These are phyloP conservation scores for Danielozyma ontarioensis DNA, from an alignment of 805 yeast genomes.

Conservation along the genomic window DNA sequence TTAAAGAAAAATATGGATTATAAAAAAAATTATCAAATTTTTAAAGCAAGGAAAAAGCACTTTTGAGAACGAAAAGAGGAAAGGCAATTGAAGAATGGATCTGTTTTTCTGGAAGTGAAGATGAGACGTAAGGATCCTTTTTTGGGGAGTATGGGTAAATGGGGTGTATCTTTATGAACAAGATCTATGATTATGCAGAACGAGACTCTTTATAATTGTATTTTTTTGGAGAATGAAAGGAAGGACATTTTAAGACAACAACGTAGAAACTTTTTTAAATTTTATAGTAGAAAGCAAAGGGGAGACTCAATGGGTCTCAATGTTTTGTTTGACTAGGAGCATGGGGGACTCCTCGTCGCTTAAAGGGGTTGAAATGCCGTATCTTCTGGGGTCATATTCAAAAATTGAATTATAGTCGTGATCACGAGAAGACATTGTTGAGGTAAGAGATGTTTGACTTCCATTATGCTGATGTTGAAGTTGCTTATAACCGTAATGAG, in stretches of 20 bases:
- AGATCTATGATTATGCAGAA: conserved; percentile 1
- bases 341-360: conserved; percentile 23
- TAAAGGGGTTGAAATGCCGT: conserved; percentile 26
- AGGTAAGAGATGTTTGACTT: conserved; percentile 24
- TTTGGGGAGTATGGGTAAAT: no score
- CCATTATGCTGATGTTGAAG: conserved; percentile 15
- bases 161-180: no score
- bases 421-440: conserved; percentile 13
- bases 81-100: no score
- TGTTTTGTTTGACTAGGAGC: conserved; percentile 1
- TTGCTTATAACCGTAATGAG: conserved; percentile 3
- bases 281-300: neutral
- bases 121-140: no score
- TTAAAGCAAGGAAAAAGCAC: no score
- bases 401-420: conserved; percentile 16
- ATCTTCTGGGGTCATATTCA: conserved; percentile 18
- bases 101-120: no score
- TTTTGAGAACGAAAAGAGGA: no score
- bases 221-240: no score
- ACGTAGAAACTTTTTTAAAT: neutral
- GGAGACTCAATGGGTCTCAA: neutral
- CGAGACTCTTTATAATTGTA: no score
- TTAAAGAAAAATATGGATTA: no score
- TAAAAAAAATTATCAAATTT: no score
- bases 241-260: no score